These are phyloP conservation scores for Tripterygium wilfordii DNA, from an alignment of 177 flowering plant species.

Conservation along the genomic window DNA sequence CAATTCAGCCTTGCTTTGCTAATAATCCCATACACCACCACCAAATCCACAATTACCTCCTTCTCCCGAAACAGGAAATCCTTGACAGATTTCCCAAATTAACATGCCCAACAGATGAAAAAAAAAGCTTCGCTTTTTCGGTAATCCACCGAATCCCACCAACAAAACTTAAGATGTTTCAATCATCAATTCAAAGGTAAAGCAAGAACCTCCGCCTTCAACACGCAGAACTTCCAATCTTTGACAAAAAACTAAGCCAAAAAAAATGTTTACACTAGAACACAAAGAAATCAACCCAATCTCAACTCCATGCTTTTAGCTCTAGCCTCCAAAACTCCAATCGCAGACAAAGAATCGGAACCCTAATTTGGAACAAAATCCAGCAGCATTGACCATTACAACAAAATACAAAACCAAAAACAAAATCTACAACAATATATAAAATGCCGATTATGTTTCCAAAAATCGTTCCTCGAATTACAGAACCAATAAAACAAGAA, in stretches of 20 bases:
- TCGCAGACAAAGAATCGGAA: neutral
- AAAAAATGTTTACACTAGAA: too few relatives aligned
- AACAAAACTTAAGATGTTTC: too few relatives aligned
- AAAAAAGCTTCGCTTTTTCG: neutral
- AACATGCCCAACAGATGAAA: neutral
- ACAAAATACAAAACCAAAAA: neutral
- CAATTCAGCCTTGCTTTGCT: conserved; percentile 2
- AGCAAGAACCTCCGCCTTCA: too few relatives aligned
- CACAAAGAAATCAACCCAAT: neutral
- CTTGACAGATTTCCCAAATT: conserved; percentile 5
- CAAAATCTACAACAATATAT: neutral
- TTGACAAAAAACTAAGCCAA: neutral
- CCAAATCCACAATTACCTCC: too few relatives aligned
- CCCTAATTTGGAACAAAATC: conserved; percentile 7
- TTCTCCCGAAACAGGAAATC: too few relatives aligned
- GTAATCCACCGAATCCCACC: neutral
- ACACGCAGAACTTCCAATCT: neutral
- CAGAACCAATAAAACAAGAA: too few relatives aligned
- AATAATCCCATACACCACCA: too few relatives aligned
- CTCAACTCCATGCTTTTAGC: conserved; percentile 4
- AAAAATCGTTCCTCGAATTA: too few relatives aligned
- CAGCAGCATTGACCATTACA: conserved; percentile 14
- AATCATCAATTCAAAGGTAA: too few relatives aligned
- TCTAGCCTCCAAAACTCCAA: too few relatives aligned
- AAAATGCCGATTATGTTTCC: too few relatives aligned